phyloP scores from a whole-genome alignment of 1,139 yeast species.

The Nadsonia starkeyi-henricii region DNA sequence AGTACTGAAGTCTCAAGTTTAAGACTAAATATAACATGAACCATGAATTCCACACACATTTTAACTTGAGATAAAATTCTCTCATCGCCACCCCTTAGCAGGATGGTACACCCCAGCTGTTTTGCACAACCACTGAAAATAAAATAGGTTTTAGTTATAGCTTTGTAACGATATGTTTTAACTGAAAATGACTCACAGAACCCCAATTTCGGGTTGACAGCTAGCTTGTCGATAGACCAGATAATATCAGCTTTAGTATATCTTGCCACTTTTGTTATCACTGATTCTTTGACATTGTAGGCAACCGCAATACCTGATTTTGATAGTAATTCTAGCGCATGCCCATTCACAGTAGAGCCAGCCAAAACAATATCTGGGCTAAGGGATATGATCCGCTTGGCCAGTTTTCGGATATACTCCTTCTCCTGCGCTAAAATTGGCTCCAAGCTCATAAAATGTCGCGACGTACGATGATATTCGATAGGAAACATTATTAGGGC shows the following conservation, averaged over 20 bases:
- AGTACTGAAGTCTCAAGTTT: constrained; percentile 71
- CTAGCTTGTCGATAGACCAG: constrained; percentile 49
- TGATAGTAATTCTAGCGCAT: constrained; percentile 62
- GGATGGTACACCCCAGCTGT: constrained; percentile 67
- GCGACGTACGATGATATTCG: constrained; percentile 67
- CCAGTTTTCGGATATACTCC: constrained; percentile 71
- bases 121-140: constrained; percentile 66
- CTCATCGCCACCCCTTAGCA: constrained; percentile 58
- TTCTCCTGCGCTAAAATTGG: constrained; percentile 80
- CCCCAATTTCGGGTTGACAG: constrained; percentile 52
- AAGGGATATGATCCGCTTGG: constrained; percentile 60
- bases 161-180: constrained; percentile 40
- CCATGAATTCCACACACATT: constrained; percentile 66
- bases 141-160: constrained; percentile 53
- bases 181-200: constrained; percentile 61
- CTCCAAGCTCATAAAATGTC: constrained; percentile 62
- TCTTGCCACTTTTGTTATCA: constrained; percentile 65
- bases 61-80: constrained; percentile 53
- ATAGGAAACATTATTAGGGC: constrained; percentile 79
- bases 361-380: constrained; percentile 71
- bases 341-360: constrained; percentile 72
- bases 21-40: constrained; percentile 61
- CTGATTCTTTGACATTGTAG: constrained; percentile 67
- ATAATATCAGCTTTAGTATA: constrained; percentile 75
- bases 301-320: constrained; percentile 70